Base-by-base conservation (phyloP, 1,139 yeast species). In the Kodamaea sp. region DNA sequence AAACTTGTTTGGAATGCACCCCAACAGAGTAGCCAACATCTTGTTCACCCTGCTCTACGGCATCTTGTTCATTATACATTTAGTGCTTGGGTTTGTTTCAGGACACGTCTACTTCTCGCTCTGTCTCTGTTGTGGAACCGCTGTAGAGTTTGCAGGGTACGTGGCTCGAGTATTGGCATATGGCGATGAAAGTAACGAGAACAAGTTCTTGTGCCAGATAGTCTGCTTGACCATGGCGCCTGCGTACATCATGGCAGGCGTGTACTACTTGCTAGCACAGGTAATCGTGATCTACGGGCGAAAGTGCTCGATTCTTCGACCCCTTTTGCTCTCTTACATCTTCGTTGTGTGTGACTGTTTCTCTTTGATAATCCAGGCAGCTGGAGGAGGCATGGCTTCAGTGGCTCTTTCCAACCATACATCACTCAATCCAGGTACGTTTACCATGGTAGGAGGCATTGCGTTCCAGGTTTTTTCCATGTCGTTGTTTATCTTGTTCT, bases 191-290 rank as follows among this genome's bases (percentile, higher is more conserved):
- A 22, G 53, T 19, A 43, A 59, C 29, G 35, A 42, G 10, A 41
- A 49, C 34, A 48, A 47, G 24, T 66, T 54, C 39, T 41, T 66
- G 13, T 55, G 63, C 34, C 70, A 65, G 40, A 61, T 63, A 31
- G 58, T 66, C 31, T 43, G 53, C 22, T 51, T 66, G 25, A 66
- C 71, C 1, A 48, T 66, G 24, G 66, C 70, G 4, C 73, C 72
- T 1, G 68, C 70, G 1, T 62, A 66, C 31, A 43, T 64, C 7
- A 66, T 66, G 73, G 72, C 68, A 0, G 69, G 66, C 0, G 50
- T 67, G 5, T 66, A 67, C 46, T 62, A 54, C 36, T 43, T 64
- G 13, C 50, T 66, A 26, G 69, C 65, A 2, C 66, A 64, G 39
- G 44, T 65, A 31, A 50, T 63, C 28, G 60, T 59, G 15, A 39